Base-by-base conservation (phyloP, 495 filamentous ascomycete species). In the Jackrogersella minutella region DNA sequence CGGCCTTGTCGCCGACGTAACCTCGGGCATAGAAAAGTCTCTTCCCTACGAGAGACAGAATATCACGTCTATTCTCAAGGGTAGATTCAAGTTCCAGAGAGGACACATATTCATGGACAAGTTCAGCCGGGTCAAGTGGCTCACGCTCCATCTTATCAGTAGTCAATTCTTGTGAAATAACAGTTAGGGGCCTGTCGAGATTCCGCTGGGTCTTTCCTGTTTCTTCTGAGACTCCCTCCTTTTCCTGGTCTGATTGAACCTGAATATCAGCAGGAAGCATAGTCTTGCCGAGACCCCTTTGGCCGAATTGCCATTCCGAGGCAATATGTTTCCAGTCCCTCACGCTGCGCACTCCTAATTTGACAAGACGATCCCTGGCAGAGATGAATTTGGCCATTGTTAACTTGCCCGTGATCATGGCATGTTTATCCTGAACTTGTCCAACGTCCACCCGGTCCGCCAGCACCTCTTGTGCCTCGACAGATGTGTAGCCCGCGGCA, bases 391-490 rank as follows among this genome's bases (percentile, higher is more conserved):
- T 69, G 30, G 34, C 50, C 26, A 36, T 64, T 34, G 65, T 66
- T 16, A 75, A 53, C 26, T 57, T 66, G 17, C 73, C 73, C 3
- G 64, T 44, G 8, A 75, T 51, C 73, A 75, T 75, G 49, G 71
- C 73, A 61, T 75, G 71, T 11, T 72, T 75, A 28, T 44, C 60
- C 14, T 40, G 49, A 26, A 73, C 52, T 2, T 31, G 40, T 10
- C 37, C 58, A 9, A 55, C 43, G 13, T 70, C 55, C 7, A 73
- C 21, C 21, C 43, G 16, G 21, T 54, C 68, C 19, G 14, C 41
- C 22, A 75, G 66, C 40, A 73, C 50, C 13, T 72, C 59, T 22
- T 62, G 39, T 21, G 50, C 46, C 3, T 68, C 54, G 16, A 51
- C 63, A 11, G 66, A 54, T 21, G 62, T 66, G 28, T 73, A 75